These are phyloP conservation scores for Polyporus arcularius DNA, from an alignment of 768 basidiomycete genomes.

Conservation along the genomic window DNA sequence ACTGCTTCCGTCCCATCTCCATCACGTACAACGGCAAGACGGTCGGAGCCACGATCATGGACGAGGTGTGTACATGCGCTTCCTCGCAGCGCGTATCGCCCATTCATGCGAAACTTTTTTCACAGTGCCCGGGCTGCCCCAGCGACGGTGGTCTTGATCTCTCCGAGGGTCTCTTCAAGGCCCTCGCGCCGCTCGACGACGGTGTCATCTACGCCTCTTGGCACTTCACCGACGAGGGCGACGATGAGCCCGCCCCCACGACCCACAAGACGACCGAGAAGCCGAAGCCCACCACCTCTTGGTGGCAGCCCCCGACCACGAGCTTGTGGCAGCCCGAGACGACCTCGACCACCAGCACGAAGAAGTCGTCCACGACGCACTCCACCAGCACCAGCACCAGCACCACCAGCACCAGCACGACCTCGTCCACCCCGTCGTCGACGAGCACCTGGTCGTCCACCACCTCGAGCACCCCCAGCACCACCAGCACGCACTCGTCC, in stretches of 20 bases:
- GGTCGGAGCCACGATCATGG: slow-evolving; percentile 57
- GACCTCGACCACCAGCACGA: slow-evolving; percentile 1
- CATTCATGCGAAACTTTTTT: not conserved
- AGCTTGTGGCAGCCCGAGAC: slow-evolving; percentile 18
- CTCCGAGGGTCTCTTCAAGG: slow-evolving; percentile 62
- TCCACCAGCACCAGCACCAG: slow-evolving; percentile 11
- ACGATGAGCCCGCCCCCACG: slow-evolving; percentile 20
- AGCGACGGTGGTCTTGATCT: slow-evolving; percentile 64
- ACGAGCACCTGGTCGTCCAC: slow-evolving; percentile 2
- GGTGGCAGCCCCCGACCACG: slow-evolving; percentile 25
- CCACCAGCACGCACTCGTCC: slow-evolving; percentile 23
- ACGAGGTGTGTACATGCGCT: slow-evolving; percentile 46
- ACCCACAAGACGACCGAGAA: slow-evolving; percentile 15
- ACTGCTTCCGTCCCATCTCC: slow-evolving; percentile 62
- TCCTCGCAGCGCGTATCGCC: not conserved
- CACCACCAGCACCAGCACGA: slow-evolving; percentile 13
- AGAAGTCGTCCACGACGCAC: slow-evolving; percentile 25
- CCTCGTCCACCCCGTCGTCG: not conserved
- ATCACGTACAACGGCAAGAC: slow-evolving; percentile 65
- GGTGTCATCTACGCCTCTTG: slow-evolving; percentile 68
- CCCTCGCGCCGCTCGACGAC: slow-evolving; percentile 47
- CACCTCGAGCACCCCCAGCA: slow-evolving; percentile 10
- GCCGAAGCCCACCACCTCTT: slow-evolving; percentile 8
- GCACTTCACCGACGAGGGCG: slow-evolving; percentile 49
- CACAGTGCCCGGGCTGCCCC: slow-evolving; percentile 70